Conservation (phyloP, 2,329 filamentous ascomycete species). For the Xylariales sp. region DNA sequence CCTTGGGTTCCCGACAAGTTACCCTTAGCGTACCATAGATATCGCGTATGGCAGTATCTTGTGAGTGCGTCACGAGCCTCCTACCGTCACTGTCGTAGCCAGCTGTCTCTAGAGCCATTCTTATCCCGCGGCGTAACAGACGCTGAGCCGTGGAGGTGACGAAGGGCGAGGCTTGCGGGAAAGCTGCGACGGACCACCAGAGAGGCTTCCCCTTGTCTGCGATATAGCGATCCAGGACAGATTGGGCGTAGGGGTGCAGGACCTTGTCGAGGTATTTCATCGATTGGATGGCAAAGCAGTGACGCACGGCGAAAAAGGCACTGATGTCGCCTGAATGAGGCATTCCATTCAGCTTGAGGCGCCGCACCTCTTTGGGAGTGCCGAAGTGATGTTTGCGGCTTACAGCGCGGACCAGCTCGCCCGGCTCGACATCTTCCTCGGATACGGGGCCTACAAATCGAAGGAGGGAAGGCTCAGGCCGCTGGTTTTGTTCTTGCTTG, state of each 20-base stretch:
- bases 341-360: constrained; percentile 8
- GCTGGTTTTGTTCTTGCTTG: too few relatives aligned
- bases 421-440: too few relatives aligned
- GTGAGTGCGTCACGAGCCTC: constrained; percentile 8
- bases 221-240: constrained; percentile 25
- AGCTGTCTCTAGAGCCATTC: constrained; percentile 19
- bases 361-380: constrained; percentile 12
- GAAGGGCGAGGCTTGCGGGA: constrained; percentile 10
- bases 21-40: constrained; percentile 21
- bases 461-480: too few relatives aligned
- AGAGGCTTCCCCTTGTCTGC: constrained; percentile 21
- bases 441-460: too few relatives aligned
- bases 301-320: constrained; percentile 12
- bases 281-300: constrained; percentile 21
- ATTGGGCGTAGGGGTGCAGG: constrained; percentile 22
- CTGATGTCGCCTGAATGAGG: constrained; percentile 13
- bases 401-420: constrained; percentile 13
- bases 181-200: constrained; percentile 15
- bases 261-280: constrained; percentile 23
- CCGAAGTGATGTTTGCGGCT: constrained; percentile 40
- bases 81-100: constrained; percentile 24
- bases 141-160: constrained; percentile 14
- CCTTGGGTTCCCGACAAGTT: constrained; percentile 10
- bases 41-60: constrained; percentile 11
- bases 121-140: constrained; percentile 20